Evolutionary conservation across 2,329 filamentous ascomycete species (phyloP), one percentile per base, ranked within the genome.

Genomic region (Didymella lethalis): DNA sequence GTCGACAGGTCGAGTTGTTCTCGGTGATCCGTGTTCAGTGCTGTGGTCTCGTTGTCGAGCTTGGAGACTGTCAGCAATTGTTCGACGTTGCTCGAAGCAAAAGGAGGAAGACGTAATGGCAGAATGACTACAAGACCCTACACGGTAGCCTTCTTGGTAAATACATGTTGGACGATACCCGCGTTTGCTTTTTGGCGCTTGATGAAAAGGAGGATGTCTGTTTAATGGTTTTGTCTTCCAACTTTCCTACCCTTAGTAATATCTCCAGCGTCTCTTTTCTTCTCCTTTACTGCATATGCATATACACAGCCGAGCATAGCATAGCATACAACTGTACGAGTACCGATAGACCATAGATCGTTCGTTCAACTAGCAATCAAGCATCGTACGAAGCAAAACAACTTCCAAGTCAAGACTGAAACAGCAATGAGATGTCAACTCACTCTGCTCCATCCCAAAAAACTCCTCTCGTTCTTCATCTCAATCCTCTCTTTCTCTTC

Each of bases 1-100:
- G 92, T 96, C 0, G 90, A 92, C 50, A 96, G 84, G 76, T 96
- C 92, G 62, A 96, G 89, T 75, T 96, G 92, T 75, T 96, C 92
- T 50, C 92, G 85, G 81, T 93, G 90, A 78, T 96, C 92, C 67
- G 86, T 84, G 48, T 85, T 84, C 64, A 89, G 87, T 20, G 90
- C 91, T 4, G 92, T 96, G 69, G 85, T 85, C 70, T 86, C 83
- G 66, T 83, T 84, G 59, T 83, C 83, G 40, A 85, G 76, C 76
- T 81, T 74, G 64, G 7, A 41, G 14, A 14, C 41, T 11, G 48
- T 70, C 60, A 68, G 73, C 75, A 65, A 73, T 70, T n/a, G 29
- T 48, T 29, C 6, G 28, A 40, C 14, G 40, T 34, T 32, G 28
- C 12, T 29, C 23, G 25, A 44, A 48, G 44, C 26, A 45, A 52